phyloP scores from a whole-genome alignment of 768 basidiomycete species.

The Sarcodon sp. region DNA sequence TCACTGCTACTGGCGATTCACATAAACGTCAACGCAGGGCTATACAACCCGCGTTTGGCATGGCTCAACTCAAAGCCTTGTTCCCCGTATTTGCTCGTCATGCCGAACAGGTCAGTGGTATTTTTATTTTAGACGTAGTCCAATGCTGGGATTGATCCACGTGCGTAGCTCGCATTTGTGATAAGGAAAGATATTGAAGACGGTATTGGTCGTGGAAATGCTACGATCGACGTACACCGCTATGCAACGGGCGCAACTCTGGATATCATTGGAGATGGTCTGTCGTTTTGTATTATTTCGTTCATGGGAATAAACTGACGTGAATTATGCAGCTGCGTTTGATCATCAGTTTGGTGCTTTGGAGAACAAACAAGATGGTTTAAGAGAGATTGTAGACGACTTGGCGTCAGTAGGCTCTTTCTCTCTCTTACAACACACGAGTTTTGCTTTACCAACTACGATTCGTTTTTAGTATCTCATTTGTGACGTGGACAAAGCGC shows the following conservation, averaged over 20 bases:
- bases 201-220: background rate
- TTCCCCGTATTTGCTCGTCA: conserved; percentile 9
- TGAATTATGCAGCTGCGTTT: conserved; percentile 11
- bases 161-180: background rate
- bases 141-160: background rate
- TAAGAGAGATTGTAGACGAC: conserved; percentile 40
- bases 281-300: background rate
- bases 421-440: background rate
- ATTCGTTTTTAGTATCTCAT: no score
- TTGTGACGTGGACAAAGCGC: no score
- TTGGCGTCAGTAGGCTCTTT: conserved; percentile 13
- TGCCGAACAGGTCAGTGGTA: conserved; percentile 9
- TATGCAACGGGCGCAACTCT: conserved; percentile 26
- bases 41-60: conserved; percentile 25
- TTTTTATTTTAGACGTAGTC: no score
- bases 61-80: conserved; percentile 24
- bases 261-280: conserved; percentile 26
- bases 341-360: conserved; percentile 46
- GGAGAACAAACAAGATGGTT: conserved; percentile 33
- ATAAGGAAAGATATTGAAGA: background rate
- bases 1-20: conserved; percentile 4
- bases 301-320: no score
- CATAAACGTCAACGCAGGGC: conserved; percentile 20
- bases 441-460: no score
- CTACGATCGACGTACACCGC: conserved; percentile 28